Evolutionary conservation across 768 basidiomycete species (phyloP).

Genomic region (Tulasnella sp.): DNA sequence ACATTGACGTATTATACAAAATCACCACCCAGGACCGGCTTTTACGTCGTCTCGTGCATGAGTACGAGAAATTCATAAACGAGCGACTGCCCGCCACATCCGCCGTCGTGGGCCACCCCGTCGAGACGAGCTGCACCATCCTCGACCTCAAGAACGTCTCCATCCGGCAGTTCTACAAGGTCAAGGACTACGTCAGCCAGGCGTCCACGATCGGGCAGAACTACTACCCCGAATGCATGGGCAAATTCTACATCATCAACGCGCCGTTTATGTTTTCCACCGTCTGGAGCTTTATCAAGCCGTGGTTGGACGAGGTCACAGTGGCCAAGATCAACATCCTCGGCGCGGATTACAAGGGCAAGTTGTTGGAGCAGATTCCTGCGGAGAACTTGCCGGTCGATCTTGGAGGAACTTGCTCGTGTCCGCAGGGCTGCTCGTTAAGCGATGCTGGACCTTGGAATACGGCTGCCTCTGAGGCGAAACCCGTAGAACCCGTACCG

Average conservation of each 20-base stretch:
- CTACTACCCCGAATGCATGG: conserved; percentile 89
- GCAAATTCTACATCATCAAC: conserved; percentile 98
- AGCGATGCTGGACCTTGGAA: conserved; percentile 93
- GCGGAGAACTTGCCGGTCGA: conserved; percentile 72
- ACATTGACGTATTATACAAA: conserved; percentile 69
- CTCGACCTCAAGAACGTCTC: conserved; percentile 65
- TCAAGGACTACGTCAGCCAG: conserved; percentile 79
- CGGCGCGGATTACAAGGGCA: conserved; percentile 58
- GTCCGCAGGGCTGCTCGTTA: conserved; percentile 67
- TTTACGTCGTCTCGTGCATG: conserved; percentile 74
- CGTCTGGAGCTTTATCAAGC: conserved; percentile 81
- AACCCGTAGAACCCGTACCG: background rate
- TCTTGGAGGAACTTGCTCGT: conserved; percentile 73
- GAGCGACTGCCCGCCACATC: conserved; percentile 75
- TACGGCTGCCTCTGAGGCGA: background rate
- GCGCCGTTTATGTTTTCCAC: conserved; percentile 85
- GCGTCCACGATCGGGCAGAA: conserved; percentile 76
- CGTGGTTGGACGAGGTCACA: conserved; percentile 91
- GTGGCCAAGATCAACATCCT: conserved; percentile 90
- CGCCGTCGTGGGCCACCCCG: conserved; percentile 55
- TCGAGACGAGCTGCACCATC: conserved; percentile 97
- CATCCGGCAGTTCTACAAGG: conserved; percentile 70
- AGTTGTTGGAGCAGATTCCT: conserved; percentile 70
- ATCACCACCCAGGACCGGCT: conserved; percentile 79
- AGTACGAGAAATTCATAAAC: conserved; percentile 81